phyloP scores from a whole-genome alignment of 2,329 filamentous ascomycete genomes.

The Herpotrichia juniperi region DNA sequence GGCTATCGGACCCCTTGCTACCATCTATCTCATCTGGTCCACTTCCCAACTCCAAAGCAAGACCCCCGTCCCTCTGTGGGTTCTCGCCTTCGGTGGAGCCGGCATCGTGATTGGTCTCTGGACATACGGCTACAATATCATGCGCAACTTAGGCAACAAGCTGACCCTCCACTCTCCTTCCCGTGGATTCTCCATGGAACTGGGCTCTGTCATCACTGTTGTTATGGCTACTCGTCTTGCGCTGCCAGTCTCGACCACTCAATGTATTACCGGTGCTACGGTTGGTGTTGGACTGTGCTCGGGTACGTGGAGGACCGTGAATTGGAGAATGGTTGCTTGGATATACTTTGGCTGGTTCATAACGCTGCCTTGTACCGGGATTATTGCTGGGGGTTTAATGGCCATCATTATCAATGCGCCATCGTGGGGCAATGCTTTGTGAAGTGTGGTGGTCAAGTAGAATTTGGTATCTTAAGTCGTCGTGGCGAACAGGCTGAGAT shows the following conservation, averaged over 20 bases:
- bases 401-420: conserved; percentile 68
- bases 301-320: conserved; percentile 47
- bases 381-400: conserved; percentile 65
- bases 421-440: conserved; percentile 23
- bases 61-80: conserved; percentile 64
- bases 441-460: no score
- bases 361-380: conserved; percentile 51
- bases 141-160: conserved; percentile 67
- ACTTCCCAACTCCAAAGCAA: conserved; percentile 55
- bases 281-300: conserved; percentile 42
- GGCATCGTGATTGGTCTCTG: conserved; percentile 63
- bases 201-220: conserved; percentile 63
- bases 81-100: conserved; percentile 58
- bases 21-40: conserved; percentile 68
- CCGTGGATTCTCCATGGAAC: conserved; percentile 54
- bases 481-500: no score
- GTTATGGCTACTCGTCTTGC: conserved; percentile 67
- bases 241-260: conserved; percentile 62
- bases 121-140: conserved; percentile 70
- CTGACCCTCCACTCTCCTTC: conserved; percentile 68
- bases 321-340: conserved; percentile 50
- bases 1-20: conserved; percentile 61
- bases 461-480: no score
- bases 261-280: conserved; percentile 54
- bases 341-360: conserved; percentile 54